Evolutionary conservation across 75 land plant genomes (phyloP), one percentile per base, ranked within the genome.

Genomic region (Larix kaempferi): DNA sequence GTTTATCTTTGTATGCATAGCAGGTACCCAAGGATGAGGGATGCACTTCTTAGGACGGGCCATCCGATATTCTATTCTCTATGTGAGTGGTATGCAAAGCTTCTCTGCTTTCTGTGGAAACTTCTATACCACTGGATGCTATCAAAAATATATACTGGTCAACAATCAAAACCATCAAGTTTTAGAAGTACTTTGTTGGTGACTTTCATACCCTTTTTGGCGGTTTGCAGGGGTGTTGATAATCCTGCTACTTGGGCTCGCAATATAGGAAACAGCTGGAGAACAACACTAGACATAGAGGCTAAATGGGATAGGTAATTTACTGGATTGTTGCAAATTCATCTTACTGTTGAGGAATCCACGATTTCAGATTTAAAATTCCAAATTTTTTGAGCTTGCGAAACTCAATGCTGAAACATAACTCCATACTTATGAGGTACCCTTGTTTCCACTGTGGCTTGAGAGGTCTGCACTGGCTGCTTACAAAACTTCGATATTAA

Each of bases 241-340:
- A 59, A 86, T 62, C 95, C 94, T 35, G 94, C 95, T 39, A 91
- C 80, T 41, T 93, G 95, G 99, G 99, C 90, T 14, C 71, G 78
- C 6, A 65, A 55, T n/a, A 49, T 89, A 6, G 94, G 93, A 55
- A 92, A 96, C 58, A 96, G 97, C 77, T 96, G 97, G 99, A 82
- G 99, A 66, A 96, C 94, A 23, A 93, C 99, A 2, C 86, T 85
- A 25, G 99, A 96, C 44, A 96, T 96, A 35, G 26, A 54, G 73
- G 94, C 94, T 78, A 88, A 80, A 13, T 96, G 97, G 97, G 82
- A 88, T 16, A 93, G 98, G 98, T 93, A 81, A 4, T 23, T 63
- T 57, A 25, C 52, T 69, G 72, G 8, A 41, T 12, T 25, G 21
- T 69, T 39, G 41, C 49, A 69, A 69, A 37, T 69, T 8, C 21